Percentiles rank a stretch among this genome's conserved stretches.
Conservation (phyloP, 2,329 filamentous ascomycete species). For the Fusarium austroafricanum region DNA sequence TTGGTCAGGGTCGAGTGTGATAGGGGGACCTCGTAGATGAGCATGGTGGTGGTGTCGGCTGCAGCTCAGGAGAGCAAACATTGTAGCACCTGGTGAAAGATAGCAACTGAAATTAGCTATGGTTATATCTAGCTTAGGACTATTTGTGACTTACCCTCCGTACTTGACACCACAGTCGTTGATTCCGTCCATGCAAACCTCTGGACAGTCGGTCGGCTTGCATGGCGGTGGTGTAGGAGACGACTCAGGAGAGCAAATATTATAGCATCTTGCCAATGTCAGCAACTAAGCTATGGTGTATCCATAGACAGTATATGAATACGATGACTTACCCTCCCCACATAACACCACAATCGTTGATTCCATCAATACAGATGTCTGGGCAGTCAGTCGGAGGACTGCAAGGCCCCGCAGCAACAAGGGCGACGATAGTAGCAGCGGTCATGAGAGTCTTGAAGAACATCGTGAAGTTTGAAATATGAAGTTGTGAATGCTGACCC, state of each 20-base stretch:
- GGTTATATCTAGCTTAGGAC: not conserved
- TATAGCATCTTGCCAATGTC: constrained; percentile 46
- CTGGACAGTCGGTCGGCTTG: not conserved
- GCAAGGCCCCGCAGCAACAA: constrained; percentile 18
- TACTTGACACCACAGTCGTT: constrained; percentile 45
- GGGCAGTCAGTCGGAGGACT: constrained; percentile 1
- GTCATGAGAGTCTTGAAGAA: constrained; percentile 16
- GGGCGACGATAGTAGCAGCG: constrained; percentile 15
- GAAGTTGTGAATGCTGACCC: not conserved
- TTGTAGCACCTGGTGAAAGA: constrained; percentile 47
- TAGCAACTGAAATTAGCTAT: not conserved
- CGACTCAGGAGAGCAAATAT: constrained; percentile 43
- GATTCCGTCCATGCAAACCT: constrained; percentile 46
- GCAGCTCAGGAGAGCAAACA: constrained; percentile 41
- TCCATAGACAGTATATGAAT: no score
- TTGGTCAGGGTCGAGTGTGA: not conserved
- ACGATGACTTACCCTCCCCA: constrained; percentile 45
- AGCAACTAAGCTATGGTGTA: not conserved
- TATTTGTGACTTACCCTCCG: constrained; percentile 43
- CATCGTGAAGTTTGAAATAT: constrained; percentile 14
- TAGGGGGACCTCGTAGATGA: constrained; percentile 21
- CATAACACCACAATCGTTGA: constrained; percentile 44
- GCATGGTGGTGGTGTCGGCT: constrained; percentile 41
- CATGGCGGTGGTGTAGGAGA: constrained; percentile 41
- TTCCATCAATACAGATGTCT: constrained; percentile 45